phyloP scores from a whole-genome alignment of 208 protist genomes.

The Wallacemonas sp. region DNA sequence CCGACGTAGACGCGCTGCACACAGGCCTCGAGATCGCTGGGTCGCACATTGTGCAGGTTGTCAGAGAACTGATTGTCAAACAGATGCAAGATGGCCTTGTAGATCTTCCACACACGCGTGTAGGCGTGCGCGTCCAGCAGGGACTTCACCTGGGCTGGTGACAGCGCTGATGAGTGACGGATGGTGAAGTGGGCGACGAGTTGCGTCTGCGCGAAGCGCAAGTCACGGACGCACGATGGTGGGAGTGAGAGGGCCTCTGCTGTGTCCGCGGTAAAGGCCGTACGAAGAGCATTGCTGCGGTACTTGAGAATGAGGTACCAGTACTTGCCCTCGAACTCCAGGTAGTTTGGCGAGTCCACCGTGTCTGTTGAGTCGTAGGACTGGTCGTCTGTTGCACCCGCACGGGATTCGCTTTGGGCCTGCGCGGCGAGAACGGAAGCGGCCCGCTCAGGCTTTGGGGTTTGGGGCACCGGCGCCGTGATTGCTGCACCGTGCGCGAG shows the following conservation, averaged over 20 bases:
- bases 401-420: too few relatives aligned
- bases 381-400: background rate
- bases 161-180: slow-evolving; percentile 2
- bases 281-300: slow-evolving; percentile 12
- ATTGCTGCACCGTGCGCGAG: background rate
- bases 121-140: slow-evolving; percentile 26
- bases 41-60: background rate
- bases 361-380: background rate
- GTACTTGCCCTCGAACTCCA: slow-evolving; percentile 13
- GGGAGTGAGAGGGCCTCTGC: slow-evolving; percentile 3
- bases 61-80: slow-evolving; percentile 12
- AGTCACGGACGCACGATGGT: slow-evolving; percentile 4
- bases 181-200: slow-evolving; percentile 14
- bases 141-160: slow-evolving; percentile 8
- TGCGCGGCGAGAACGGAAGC: too few relatives aligned
- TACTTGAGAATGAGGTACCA: slow-evolving; percentile 20
- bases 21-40: slow-evolving; percentile 3
- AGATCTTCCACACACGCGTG: slow-evolving; percentile 33
- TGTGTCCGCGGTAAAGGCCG: slow-evolving; percentile 18
- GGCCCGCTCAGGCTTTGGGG: too few relatives aligned
- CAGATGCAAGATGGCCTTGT: slow-evolving; percentile 23
- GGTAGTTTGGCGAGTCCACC: slow-evolving; percentile 2
- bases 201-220: slow-evolving; percentile 17
- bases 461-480: too few relatives aligned
- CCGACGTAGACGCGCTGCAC: slow-evolving; percentile 15